phyloP scores from a whole-genome alignment of 495 filamentous ascomycete genomes.

The Aspergillus avenaceus region DNA sequence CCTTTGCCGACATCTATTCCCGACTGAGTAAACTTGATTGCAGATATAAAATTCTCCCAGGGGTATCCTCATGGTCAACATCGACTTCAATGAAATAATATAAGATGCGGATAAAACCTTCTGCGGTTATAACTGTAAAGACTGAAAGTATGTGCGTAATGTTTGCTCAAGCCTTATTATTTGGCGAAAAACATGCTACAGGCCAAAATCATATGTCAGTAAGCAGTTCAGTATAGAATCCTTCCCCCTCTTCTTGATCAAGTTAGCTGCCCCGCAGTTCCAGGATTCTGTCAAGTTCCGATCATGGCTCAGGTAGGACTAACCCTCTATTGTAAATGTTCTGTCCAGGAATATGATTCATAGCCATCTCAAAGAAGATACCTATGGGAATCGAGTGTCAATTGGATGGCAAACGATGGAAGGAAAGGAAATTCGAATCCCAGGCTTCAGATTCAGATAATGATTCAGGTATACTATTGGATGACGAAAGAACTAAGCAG shows the following conservation, averaged over 20 bases:
- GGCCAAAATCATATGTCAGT: slow-evolving; percentile 9
- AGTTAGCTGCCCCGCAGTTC: neutral
- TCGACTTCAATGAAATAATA: slow-evolving; percentile 80
- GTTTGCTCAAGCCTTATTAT: slow-evolving; percentile 63
- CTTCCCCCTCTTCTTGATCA: neutral
- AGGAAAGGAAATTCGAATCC: too few species aligned
- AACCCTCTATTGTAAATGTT: slow-evolving; percentile 85
- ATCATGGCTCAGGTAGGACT: slow-evolving; percentile 25
- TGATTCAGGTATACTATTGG: neutral
- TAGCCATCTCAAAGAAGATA: slow-evolving; percentile 33
- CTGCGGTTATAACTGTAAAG: slow-evolving; percentile 54
- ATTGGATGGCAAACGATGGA: too few species aligned
- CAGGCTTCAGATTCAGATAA: neutral
- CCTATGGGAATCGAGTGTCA: neutral
- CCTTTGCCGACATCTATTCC: slow-evolving; percentile 63
- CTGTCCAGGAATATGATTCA: slow-evolving; percentile 59
- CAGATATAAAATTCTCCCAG: slow-evolving; percentile 69
- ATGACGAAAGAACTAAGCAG: neutral
- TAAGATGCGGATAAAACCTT: slow-evolving; percentile 44
- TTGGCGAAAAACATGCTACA: slow-evolving; percentile 72
- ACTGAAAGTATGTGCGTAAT: slow-evolving; percentile 94
- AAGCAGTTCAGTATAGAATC: slow-evolving; percentile 1
- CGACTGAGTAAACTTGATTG: slow-evolving; percentile 76
- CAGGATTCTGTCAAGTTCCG: neutral
- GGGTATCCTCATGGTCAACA: slow-evolving; percentile 86